phyloP scores from a whole-genome alignment of 2,329 filamentous ascomycete species.

The Madurella fahalii region DNA sequence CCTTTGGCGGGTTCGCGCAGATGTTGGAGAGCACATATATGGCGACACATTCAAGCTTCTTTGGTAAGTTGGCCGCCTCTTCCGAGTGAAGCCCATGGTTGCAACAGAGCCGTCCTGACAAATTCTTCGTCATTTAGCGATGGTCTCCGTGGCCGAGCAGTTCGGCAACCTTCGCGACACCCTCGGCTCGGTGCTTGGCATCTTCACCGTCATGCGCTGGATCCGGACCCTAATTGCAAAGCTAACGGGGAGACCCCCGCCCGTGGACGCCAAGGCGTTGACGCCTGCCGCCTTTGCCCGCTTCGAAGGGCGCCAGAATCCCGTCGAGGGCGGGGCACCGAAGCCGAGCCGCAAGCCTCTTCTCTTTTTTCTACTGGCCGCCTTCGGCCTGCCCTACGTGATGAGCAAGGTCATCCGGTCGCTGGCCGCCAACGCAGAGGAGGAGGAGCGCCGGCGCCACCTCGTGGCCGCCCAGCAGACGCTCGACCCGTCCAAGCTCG shows the following conservation, averaged over 20 bases:
- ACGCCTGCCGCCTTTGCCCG: constrained; percentile 88
- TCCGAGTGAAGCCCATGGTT: neutral
- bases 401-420: constrained; percentile 94
- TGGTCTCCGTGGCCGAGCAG: constrained; percentile 97
- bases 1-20: constrained; percentile 95
- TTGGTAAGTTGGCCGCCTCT: constrained; percentile 60
- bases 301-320: constrained; percentile 67
- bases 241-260: constrained; percentile 83
- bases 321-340: constrained; percentile 57
- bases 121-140: constrained; percentile 54
- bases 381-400: constrained; percentile 91
- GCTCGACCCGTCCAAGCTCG: constrained; percentile 84
- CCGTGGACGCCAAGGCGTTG: constrained; percentile 79
- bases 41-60: constrained; percentile 98
- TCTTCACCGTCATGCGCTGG: constrained; percentile 95
- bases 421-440: constrained; percentile 78
- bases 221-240: constrained; percentile 87
- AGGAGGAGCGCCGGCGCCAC: constrained; percentile 64
- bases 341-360: constrained; percentile 91
- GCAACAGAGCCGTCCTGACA: constrained; percentile 5
- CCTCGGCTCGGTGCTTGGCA: constrained; percentile 86
- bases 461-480: constrained; percentile 39
- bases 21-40: constrained; percentile 99
- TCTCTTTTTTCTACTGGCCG: constrained; percentile 89
- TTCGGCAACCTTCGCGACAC: constrained; percentile 91